Evolutionary conservation across 257 asterid genomes (phyloP), one percentile per base, ranked within the genome.

Genomic region (Mitragyna speciosa): DNA sequence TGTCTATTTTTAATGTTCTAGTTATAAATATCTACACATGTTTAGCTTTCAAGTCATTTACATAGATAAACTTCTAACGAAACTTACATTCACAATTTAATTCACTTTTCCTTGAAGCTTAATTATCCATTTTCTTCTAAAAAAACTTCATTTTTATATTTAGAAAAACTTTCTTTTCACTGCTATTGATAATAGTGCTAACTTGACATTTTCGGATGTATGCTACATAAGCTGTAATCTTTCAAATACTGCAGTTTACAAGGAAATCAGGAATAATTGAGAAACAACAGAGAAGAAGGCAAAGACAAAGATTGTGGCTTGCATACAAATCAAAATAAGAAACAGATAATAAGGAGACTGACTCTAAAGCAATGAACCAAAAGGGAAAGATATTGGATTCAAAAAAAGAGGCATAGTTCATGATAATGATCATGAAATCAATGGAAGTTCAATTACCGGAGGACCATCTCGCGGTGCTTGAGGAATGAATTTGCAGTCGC

Each of bases 401-500:
- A 36, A 36, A 36, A 24, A n/a, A 10, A 59, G 63, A 77, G 61
- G 30, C 43, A 64, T 30, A 61, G 17, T 9, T 43, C 30, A 70
- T 24, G 49, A 51, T 75, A 11, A 56, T 41, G 56, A 70, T 16
- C 4, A 47, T 12, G 49, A 36, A 36, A 28, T 30, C 52, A 41
- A 31, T 36, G 4, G 41, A 59, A 30, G 39, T 58, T 28, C 75
- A 7, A 36, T 58, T 80, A 94, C 97, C 95, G 91, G 97, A 83
- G 94, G 95, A 64, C 96, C 97, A 28, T 94, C 93, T 3, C 97
- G 83, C 6, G 96, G 97, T 1, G 97, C 97, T 78, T 94, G 98
- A 75, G 97, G 98, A 54, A 94, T 92, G 63, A 92, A 83, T 80
- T 92, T 90, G 86, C 98, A 94, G 76, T 91, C 97, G 41, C 98